These are phyloP conservation scores for Pythium graminicola DNA, from an alignment of 352 stramenopile species.

Conservation along the genomic window DNA sequence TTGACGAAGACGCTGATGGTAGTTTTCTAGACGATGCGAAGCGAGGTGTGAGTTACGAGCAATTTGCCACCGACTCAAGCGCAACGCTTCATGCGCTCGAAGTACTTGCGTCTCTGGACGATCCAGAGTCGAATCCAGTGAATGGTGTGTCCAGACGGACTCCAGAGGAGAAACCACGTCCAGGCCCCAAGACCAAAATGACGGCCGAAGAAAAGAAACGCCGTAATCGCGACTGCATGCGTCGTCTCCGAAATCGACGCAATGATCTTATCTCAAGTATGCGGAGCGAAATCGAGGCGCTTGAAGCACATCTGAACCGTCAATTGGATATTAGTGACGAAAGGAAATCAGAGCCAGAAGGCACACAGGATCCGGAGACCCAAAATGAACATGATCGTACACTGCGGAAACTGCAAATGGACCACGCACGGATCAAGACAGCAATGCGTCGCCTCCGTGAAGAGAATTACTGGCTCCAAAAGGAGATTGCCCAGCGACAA, in stretches of 20 bases:
- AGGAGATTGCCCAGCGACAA: slow-evolving; percentile 14
- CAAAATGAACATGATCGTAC: not conserved
- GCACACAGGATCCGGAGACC: not conserved
- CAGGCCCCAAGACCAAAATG: too few relatives aligned
- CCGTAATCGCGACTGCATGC: slow-evolving; percentile 32
- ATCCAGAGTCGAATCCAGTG: not conserved
- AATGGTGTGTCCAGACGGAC: too few relatives aligned
- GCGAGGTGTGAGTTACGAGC: not conserved
- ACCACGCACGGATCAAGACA: slow-evolving; percentile 18
- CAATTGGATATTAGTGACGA: slow-evolving; percentile 1
- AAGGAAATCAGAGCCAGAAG: not conserved
- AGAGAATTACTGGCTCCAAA: slow-evolving; percentile 30
- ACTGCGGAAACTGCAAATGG: not conserved
- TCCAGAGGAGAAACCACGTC: too few relatives aligned
- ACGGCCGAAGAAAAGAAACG: too few relatives aligned
- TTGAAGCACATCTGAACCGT: slow-evolving; percentile 14
- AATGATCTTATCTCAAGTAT: slow-evolving; percentile 14
- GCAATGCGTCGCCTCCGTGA: slow-evolving; percentile 21
- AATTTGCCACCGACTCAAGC: not conserved
- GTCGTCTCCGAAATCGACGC: slow-evolving; percentile 17
- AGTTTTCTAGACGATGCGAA: not conserved
- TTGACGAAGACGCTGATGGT: slow-evolving; percentile 7
- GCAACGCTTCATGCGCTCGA: slow-evolving; percentile 1
- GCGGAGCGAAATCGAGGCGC: slow-evolving; percentile 14
- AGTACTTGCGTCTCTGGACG: slow-evolving; percentile 5